Evolutionary conservation across 2,329 filamentous ascomycete species (phyloP), one percentile per base, ranked within the genome.

Genomic region (Sphaerulina musiva): DNA sequence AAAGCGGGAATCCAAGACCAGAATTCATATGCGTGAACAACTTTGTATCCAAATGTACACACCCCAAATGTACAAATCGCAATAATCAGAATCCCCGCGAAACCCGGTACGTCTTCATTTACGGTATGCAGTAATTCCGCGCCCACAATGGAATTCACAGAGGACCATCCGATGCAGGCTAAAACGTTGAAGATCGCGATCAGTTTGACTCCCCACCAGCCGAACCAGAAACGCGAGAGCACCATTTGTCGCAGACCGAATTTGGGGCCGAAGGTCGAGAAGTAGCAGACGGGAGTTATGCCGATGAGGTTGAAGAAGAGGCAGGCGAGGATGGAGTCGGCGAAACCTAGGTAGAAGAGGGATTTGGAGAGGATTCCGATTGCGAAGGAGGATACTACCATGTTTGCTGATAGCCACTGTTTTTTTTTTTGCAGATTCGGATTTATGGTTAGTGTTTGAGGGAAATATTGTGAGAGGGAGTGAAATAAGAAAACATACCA

Each of bases 161-260:
- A 78, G 4, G 84, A 84, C 83, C 88, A 92, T 47, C 87, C 87
- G 4, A 89, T 69, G 65, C 83, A 88, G 31, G 84, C 82, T 12
- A 88, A 72, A 39, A 86, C 73, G 69, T 88, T 87, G 68, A 90
- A 83, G 62, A 85, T 70, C 49, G 85, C 85, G 66, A 88, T 67
- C 43, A 68, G 54, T 54, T 67, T 68, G 42, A 68, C 66, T 36
- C 66, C 67, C 61, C 65, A 68, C 65, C 66, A 69, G 12, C 87
- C 87, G 67, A 89, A 90, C 72, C 79, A 90, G 72, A 85, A 90
- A 36, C 87, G 78, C 9, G 84, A 83, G n/a, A 91, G 76, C 1
- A 90, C 85, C 83, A 91, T 89, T 66, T 90, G 87, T 51, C 87
- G 81, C 59, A 90, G 75, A 3, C 87, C 87, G 60, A 89, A 89